phyloP scores from a whole-genome alignment of 2,329 filamentous ascomycete species.

The Alternaria triticimaculans region DNA sequence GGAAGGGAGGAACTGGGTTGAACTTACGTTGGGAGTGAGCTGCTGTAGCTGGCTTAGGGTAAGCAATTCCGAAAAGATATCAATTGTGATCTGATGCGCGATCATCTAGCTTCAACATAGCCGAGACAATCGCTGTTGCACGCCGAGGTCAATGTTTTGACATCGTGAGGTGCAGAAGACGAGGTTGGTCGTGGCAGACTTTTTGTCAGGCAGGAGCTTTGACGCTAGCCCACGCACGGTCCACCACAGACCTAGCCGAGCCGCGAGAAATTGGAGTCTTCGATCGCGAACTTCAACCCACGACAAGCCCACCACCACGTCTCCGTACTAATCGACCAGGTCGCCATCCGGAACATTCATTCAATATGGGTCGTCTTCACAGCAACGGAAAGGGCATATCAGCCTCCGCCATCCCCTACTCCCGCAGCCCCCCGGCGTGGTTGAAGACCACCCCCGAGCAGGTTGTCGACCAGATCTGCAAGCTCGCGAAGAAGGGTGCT shows the following conservation, averaged over 20 bases:
- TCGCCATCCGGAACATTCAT: conserved; percentile 31
- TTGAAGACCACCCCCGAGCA: conserved; percentile 98
- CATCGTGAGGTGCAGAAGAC: neutral
- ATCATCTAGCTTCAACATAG: neutral
- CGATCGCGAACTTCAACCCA: conserved; percentile 23
- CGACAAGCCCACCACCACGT: conserved; percentile 27
- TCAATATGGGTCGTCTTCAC: conserved; percentile 96
- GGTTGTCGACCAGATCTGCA: conserved; percentile 99
- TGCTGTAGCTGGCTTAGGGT: neutral
- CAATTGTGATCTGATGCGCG: neutral
- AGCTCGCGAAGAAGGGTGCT: conserved; percentile 98
- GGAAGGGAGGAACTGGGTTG: neutral
- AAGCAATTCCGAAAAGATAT: conserved; percentile 43
- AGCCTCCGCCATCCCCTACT: conserved; percentile 94
- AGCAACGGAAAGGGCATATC: conserved; percentile 99
- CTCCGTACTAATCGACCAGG: conserved; percentile 35
- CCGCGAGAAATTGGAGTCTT: conserved; percentile 32
- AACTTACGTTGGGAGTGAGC: neutral
- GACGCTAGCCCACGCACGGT: conserved; percentile 13
- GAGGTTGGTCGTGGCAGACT: conserved; percentile 14
- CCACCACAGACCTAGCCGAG: conserved; percentile 20
- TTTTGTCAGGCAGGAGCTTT: conserved; percentile 13
- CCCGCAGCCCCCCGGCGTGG: conserved; percentile 89
- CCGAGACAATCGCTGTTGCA: neutral
- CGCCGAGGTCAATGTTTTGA: neutral